These are phyloP conservation scores for Tulasnella sp. DNA, from an alignment of 768 basidiomycete genomes.

Conservation along the genomic window DNA sequence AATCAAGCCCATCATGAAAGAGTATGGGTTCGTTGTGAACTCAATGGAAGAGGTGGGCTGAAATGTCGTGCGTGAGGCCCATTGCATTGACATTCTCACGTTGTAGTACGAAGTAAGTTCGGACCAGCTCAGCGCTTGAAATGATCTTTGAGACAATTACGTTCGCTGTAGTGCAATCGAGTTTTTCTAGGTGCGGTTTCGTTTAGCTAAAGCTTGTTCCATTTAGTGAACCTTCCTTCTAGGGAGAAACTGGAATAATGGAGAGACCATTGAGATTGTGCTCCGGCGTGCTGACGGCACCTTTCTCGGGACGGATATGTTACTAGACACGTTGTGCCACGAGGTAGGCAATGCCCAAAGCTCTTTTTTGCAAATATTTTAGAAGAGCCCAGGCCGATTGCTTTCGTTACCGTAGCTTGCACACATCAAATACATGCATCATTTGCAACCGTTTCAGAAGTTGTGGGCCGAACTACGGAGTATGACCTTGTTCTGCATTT, in stretches of 20 bases:
- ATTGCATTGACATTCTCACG: neutral
- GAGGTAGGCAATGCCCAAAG: slow-evolving; percentile 45
- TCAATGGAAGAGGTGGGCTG: slow-evolving; percentile 66
- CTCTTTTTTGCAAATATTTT: neutral
- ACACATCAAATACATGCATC: slow-evolving; percentile 83
- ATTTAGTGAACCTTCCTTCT: neutral
- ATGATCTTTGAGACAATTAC: neutral
- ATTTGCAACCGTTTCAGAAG: slow-evolving; percentile 65
- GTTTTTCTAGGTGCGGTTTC: slow-evolving; percentile 13
- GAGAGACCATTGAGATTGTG: slow-evolving; percentile 75
- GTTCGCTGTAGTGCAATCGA: slow-evolving; percentile 13
- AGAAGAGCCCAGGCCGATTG: neutral
- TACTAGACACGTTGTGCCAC: slow-evolving; percentile 75
- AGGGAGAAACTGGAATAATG: slow-evolving; percentile 78
- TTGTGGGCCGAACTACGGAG: slow-evolving; percentile 55
- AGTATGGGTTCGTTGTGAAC: slow-evolving; percentile 46
- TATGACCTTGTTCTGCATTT: neutral
- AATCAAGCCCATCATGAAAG: slow-evolving; percentile 70
- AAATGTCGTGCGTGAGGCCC: neutral
- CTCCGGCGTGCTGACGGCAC: slow-evolving; percentile 53
- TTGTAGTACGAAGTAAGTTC: slow-evolving; percentile 19
- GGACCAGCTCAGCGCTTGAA: neutral
- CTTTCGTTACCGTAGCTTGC: slow-evolving; percentile 47
- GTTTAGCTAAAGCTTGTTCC: neutral
- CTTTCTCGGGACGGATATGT: slow-evolving; percentile 54